Evolutionary conservation across 2,329 filamentous ascomycete genomes (phyloP), one percentile per base, ranked within the genome.

Genomic region (Hymenoscyphus repandus): DNA sequence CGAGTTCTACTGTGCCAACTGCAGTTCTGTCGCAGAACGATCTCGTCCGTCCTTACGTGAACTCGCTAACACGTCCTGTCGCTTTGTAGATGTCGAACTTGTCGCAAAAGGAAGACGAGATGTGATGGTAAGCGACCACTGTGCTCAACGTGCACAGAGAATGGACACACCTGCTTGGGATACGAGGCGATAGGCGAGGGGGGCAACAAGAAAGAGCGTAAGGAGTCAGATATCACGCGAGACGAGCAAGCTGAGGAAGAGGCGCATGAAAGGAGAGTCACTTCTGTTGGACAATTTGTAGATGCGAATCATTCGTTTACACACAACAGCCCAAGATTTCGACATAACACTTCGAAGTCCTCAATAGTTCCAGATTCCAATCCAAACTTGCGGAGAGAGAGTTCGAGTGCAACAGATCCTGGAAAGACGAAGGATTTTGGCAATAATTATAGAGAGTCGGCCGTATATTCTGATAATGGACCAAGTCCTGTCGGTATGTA

Each of bases 71-170:
- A 15, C 38, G 17, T 17, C 10, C 5, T 5, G 7, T 6, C 31
- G 18, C 15, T 37, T 43, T 31, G 30, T 61, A 86, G 82, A 54
- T 88, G 85, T 68, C 72, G 82, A 64, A 88, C 85, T 38, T 90
- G 86, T 70, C 83, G 86, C 62, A 86, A 83, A 66, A 79, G 86
- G 63, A 90, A 89, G 70, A 89, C 85, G 47, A 76, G 85, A 66
- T 89, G 86, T 67, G 85, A 83, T 41, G 86, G 86, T 55, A 85
- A 88, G 69, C 81, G 83, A 55, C 86, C 86, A 51, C 70, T 77
- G 17, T 89, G 86, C 68, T 84, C 83, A 52, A 89, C 86, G 10
- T 90, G 86, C 61, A 76, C 78, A 52, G 85, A 86, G 59, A 86
- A 86, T 62, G 82, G 83, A 9, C 85, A 89, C 62, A 70, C 72